Evolutionary conservation across 1,139 yeast species (phyloP), one percentile per base, ranked within the genome.

Genomic region (Saccharomyces hybrid): DNA sequence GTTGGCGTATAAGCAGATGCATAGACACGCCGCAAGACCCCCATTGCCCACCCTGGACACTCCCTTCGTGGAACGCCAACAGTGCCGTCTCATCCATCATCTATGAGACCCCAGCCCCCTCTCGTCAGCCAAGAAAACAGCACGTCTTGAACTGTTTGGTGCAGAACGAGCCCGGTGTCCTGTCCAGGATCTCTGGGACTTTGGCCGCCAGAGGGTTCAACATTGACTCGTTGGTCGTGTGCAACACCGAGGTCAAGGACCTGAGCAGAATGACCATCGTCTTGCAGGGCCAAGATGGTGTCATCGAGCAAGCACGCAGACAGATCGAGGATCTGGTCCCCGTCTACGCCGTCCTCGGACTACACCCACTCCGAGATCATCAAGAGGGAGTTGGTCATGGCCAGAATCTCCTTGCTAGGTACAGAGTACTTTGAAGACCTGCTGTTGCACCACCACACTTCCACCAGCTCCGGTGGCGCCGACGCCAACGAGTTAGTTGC

Each of bases 251-350:
- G 72, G 98, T 93, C 59, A 85, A 86, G 73, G 97, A 93, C 71
- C 79, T 93, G 64, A 88, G 97, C 38, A 82, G 99, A 71, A 93
- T 93, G 99, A 93, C 99, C 11, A 88, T 93, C 67, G 97, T 89
- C 32, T 78, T 93, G 66, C 86, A 85, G 58, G 99, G 98, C 58
- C 96, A 90, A 71, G 97, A 91, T 67, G 97, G 95, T 28, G 93
- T 93, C 56, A 86, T 93, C 64, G 99, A 93, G 73, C 99, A 93
- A 76, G 98, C 98, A n/a, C 83, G 99, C 71, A 84, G 98, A 71
- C 99, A 93, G 73, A 87, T 93, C 61, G 99, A 93, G 75, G 98
- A 93, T 67, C 80, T 93, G 70, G 99, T 93, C 28, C 99, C 99
- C 4, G 98, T 93, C 44, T 93, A 95, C 77, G 99, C 99, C 7